Conservation (phyloP, 805 yeast species). For the Yamadazyma sp. region DNA sequence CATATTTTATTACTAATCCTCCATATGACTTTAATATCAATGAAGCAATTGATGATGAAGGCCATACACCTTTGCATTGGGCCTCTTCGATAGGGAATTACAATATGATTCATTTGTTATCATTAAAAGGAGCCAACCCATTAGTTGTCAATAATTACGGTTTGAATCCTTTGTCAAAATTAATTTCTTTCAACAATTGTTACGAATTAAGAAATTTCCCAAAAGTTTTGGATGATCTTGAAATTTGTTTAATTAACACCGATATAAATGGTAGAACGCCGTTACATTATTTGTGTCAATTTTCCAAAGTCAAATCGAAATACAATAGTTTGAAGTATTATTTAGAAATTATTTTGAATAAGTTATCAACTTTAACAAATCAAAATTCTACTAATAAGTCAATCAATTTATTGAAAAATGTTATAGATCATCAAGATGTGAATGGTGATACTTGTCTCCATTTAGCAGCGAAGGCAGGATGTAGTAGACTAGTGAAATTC, state of each 20-base stretch:
- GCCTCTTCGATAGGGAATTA: slow-evolving; percentile 93
- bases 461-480: slow-evolving; percentile 68
- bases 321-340: slow-evolving; percentile 82
- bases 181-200: slow-evolving; percentile 85
- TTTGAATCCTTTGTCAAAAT: slow-evolving; percentile 82
- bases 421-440: slow-evolving; percentile 73
- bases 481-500: slow-evolving; percentile 69
- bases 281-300: slow-evolving; percentile 78
- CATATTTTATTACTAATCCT: slow-evolving; percentile 62
- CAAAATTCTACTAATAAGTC: slow-evolving; percentile 39
- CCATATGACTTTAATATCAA: slow-evolving; percentile 64
- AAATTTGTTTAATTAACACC: slow-evolving; percentile 71
- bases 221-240: slow-evolving; percentile 68
- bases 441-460: slow-evolving; percentile 86
- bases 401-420: slow-evolving; percentile 56
- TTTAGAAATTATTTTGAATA: slow-evolving; percentile 69
- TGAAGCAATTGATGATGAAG: slow-evolving; percentile 88
- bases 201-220: slow-evolving; percentile 79
- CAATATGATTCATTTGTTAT: slow-evolving; percentile 69
- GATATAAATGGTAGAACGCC: slow-evolving; percentile 76
- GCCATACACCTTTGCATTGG: slow-evolving; percentile 96
- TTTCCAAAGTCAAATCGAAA: slow-evolving; percentile 63
- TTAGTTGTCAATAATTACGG: slow-evolving; percentile 57
- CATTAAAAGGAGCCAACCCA: slow-evolving; percentile 71
- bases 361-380: slow-evolving; percentile 50